Evolutionary conservation across 345 rosid genomes (phyloP), one percentile per base, ranked within the genome.

Genomic region (Mercurialis annua): DNA sequence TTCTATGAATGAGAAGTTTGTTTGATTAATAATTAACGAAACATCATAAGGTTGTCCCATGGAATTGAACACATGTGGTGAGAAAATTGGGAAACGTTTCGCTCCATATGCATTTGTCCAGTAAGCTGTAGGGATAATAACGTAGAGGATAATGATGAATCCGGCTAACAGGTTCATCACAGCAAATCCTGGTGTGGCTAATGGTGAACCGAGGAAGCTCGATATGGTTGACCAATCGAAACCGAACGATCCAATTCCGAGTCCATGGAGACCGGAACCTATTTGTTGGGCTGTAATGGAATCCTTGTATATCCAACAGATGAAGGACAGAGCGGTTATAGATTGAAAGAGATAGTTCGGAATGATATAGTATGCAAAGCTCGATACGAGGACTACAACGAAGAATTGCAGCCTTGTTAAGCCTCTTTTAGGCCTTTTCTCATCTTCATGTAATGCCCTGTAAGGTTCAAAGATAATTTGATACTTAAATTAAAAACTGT

Each of bases 401-500:
- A 85, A 85, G 74, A 83, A 81, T 55, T 85, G 89, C 51, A 82
- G 82, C 79, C 84, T 73, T 23, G 81, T 68, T 52, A 72, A 43
- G 23, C 87, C 79, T 64, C 83, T 71, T n/a, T 77, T 85, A 2
- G 58, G 71, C 51, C 85, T 68, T 15, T 36, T 73, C 67, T 85
- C 87, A n/a, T 23, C 63, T 38, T 85, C 87, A 48, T 81, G 87
- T 55, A 82, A 76, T 24, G 89, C 85, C 70, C 82, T 80, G 77
- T 38, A 67, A 53, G 47, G 58, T 29, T 2, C 20, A 47, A 30
- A 21, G 0, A n/a, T n/a, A n/a, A n/a, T n/a, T n/a, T n/a, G n/a
- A n/a, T n/a, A n/a, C n/a, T n/a, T n/a, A n/a, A n/a, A n/a, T n/a
- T n/a, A n/a, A n/a, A n/a, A n/a, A n/a, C n/a, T n/a, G n/a, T n/a